These are phyloP conservation scores for Zygoascus tannicola DNA, from an alignment of 805 yeast genomes.

Conservation along the genomic window DNA sequence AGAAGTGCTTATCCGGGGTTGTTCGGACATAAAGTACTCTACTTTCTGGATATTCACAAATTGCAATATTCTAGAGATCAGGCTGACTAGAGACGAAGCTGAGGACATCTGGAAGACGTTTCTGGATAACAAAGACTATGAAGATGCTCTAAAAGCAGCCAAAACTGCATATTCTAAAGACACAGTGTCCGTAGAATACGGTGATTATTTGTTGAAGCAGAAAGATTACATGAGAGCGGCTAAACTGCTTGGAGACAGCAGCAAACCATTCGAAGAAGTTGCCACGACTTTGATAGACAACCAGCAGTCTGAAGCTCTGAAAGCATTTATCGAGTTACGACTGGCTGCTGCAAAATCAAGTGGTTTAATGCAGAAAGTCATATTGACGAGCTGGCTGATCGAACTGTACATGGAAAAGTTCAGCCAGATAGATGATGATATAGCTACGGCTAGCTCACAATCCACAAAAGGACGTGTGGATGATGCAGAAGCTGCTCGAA, in stretches of 20 bases:
- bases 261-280: constrained; percentile 59
- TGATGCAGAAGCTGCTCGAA: background rate
- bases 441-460: constrained; percentile 20
- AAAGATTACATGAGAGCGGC: constrained; percentile 35
- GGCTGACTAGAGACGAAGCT: constrained; percentile 54
- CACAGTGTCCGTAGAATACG: constrained; percentile 45
- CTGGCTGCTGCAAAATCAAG: constrained; percentile 22
- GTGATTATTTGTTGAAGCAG: constrained; percentile 36
- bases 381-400: constrained; percentile 58
- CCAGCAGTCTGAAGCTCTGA: constrained; percentile 35
- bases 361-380: constrained; percentile 37
- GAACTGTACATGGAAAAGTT: constrained; percentile 46
- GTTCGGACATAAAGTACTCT: constrained; percentile 38
- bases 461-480: no score
- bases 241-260: constrained; percentile 48
- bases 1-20: constrained; percentile 38
- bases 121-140: constrained; percentile 45
- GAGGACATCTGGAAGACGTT: constrained; percentile 65
- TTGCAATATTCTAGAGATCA: constrained; percentile 56
- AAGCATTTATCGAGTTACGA: constrained; percentile 38
- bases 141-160: constrained; percentile 50
- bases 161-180: constrained; percentile 30
- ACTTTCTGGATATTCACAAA: constrained; percentile 75
- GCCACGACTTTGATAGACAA: constrained; percentile 46
- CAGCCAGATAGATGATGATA: constrained; percentile 34